Base-by-base conservation (phyloP, 345 rosid species). In the Hypericum perforatum region DNA sequence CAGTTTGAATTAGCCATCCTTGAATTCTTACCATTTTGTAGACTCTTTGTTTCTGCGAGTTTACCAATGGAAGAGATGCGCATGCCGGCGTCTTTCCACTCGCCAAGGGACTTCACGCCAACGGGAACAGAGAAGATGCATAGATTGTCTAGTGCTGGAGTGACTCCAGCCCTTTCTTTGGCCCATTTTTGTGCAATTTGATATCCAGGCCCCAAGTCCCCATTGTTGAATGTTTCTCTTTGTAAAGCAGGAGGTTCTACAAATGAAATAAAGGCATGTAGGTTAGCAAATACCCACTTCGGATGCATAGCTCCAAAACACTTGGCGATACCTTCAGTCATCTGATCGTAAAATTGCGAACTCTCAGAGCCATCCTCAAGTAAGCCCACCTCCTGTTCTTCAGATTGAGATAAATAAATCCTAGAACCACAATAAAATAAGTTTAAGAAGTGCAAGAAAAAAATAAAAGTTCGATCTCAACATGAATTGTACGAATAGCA, bases 71-170 rank as follows among this genome's bases (percentile, higher is more conserved):
- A 11, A 40, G 62, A 54, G 10, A 55, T 61, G 63, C 52, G 57
- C 14, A 48, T 46, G 63, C 70, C 58, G 63, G 70, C 58, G 44
- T 60, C 73, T 54, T 70, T 73, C 43, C 45, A 52, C 45, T 71
- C 82, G 53, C 73, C 85, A 22, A 75, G 68, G 67, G 78, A 73
- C 68, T 75, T 91, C 67, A 91, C 82, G 43, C 98, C 98, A 41
- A 85, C 89, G 52, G 98, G 96, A 68, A 85, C 87, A 77, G 60
- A 59, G 74, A 82, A 81, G 64, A 81, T 61, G 64, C 90, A 72
- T 29, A 79, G 45, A 56, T 75, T 83, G 60, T 74, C 77, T 50
- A 73, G 76, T 57, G 62, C 57, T 49, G 80, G 63, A 41, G 71
- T 62, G 61, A 81, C 76, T 64, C 71, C 84, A 40, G 82, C 64